Evolutionary conservation across 2,329 filamentous ascomycete genomes (phyloP), one percentile per base, ranked within the genome.

Genomic region (Penicillium paneum): DNA sequence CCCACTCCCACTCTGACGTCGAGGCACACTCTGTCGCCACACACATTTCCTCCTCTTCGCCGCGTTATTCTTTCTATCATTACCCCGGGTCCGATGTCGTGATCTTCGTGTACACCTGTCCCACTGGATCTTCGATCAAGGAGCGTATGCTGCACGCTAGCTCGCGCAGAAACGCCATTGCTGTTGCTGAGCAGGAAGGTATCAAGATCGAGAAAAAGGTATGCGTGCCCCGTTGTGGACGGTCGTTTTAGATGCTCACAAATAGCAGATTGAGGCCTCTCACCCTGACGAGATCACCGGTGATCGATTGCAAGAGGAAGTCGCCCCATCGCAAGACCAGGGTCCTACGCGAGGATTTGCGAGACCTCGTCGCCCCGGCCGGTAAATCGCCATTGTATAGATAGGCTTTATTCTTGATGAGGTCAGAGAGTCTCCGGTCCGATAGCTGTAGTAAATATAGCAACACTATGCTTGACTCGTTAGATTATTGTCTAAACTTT

Each of bases 71-170:
- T 5, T 85, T 86, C 64, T 87, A 85, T 69, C 77, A 79, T 48
- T 79, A 83, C 58, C 73, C 76, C 6, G 71, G 74, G 32, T 75
- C 75, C 12, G 70, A 74, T 7, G 66, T 71, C 2, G 75, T 85
- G 12, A 70, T 86, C 21, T 87, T 87, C 70, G 80, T 87, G 55
- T 86, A 85, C 65, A 85, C 84, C 19, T 87, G 84, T 67, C 84
- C 84, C 12, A 77, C 79, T 0, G 75, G 67, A 12, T 82, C 81
- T 13, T 84, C 82, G 68, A 83, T 87, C 67, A 86, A 84, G 71
- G 83, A 86, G 69, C 77, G 84, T 52, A 87, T 87, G 84, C 64
- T 87, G 55, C 85, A 86, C 69, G 83, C 84, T 24, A 83, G 81
- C 50, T 81, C 79, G 55, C 78, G 83, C 63, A 75, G 76, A 28